Evolutionary conservation across 495 filamentous ascomycete genomes (phyloP).

Genomic region (Hypoxylon subgilvum): DNA sequence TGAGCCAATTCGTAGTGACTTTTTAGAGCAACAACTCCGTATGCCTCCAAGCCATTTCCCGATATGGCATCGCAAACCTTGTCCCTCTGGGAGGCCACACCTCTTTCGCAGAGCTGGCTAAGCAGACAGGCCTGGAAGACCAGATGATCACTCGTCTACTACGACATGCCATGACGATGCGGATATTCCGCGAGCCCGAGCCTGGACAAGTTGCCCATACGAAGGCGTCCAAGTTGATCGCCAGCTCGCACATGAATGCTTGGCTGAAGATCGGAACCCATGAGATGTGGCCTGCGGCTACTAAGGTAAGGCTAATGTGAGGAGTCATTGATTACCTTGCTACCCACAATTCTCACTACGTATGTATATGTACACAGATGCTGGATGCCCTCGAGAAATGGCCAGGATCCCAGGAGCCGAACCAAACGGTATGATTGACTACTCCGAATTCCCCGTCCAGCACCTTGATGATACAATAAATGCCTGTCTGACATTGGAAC

Average conservation of each 20-base stretch:
- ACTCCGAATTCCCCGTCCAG: neutral
- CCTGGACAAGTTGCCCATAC: constrained; percentile 23
- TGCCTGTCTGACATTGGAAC: too few relatives aligned
- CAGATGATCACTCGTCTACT: constrained; percentile 46
- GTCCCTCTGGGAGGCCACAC: constrained; percentile 39
- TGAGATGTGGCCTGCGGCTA: too few relatives aligned
- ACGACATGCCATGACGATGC: constrained; percentile 53
- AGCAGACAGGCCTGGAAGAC: constrained; percentile 19
- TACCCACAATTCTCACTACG: too few relatives aligned
- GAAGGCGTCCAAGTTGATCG: constrained; percentile 43
- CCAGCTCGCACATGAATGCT: constrained; percentile 32
- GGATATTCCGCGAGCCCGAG: constrained; percentile 51
- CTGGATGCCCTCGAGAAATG: constrained; percentile 27
- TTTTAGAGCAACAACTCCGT: constrained; percentile 26
- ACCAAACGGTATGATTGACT: constrained; percentile 33
- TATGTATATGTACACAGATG: constrained; percentile 10
- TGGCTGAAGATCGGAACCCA: constrained; percentile 31
- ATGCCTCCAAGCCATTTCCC: constrained; percentile 42
- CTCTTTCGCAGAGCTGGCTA: constrained; percentile 43
- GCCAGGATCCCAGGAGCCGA: constrained; percentile 37
- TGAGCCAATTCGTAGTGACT: too few relatives aligned
- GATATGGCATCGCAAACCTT: constrained; percentile 40
- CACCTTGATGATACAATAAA: too few relatives aligned
- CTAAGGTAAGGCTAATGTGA: too few relatives aligned
- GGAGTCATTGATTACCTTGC: too few relatives aligned